Base-by-base conservation (phyloP, 805 yeast species). In the Candida morakotiae region DNA sequence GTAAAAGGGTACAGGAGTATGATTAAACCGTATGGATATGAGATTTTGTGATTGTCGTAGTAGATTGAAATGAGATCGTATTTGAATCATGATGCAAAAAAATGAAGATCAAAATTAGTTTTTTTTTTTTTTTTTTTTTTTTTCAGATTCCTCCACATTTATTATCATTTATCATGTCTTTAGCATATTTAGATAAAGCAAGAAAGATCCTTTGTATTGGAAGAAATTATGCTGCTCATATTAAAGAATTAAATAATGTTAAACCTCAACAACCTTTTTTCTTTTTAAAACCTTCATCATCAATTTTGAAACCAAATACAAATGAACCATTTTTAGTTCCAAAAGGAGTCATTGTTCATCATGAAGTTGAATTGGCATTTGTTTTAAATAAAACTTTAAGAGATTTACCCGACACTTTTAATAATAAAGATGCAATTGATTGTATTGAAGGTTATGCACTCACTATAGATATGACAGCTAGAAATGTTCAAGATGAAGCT, bases 221-320 rank as follows among this genome's bases (percentile, higher is more conserved):
- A 31, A 82, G 98, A 51, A 93, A 93, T 62, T 93, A 88, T 57
- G 94, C 87, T n/a, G 97, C 95, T 15, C 99, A 93, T 53, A 86
- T 88, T 55, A 76, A 83, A 44, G 99, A 93, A 59, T 69, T 93
- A 40, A 83, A 86, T 69, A 93, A 89, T 56, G 61, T 76, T 17
- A 71, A 75, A 15, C 98, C 99, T 2, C 66, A 71, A 24, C 86
- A 81, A 53, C 99, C 99, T 3, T 91, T 93, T 50, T 93, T 83
- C 71, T 93, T 93, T 58, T 64, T 89, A 46, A 93, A 93, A 62
- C 98, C 99, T 9, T 67, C 84, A 3, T 82, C 95, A 4, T 72
- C 95, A 5, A 71, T 88, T 16, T 69, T 93, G 34, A 35, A 64
- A 62, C 64, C 68, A 34, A 49, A 70, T 27, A 21, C 23, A 7